These are phyloP conservation scores for Tylopilus rubrobrunneus DNA, from an alignment of 768 basidiomycete species.

Conservation along the genomic window DNA sequence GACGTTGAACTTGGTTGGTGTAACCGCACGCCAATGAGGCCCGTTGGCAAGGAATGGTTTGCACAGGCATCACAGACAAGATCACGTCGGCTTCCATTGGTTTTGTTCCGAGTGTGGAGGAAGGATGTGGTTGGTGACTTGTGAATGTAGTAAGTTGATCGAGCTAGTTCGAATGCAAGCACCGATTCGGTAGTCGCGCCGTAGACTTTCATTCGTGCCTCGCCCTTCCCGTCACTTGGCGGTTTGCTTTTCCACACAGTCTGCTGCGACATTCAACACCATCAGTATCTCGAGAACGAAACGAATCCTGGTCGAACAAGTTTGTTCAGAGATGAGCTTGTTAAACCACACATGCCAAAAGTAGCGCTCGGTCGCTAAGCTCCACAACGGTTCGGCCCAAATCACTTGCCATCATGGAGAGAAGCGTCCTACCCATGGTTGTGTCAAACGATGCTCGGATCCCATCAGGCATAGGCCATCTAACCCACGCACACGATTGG, in stretches of 20 bases:
- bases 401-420: background rate
- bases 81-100: background rate
- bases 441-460: too few species aligned
- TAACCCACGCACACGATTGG: too few species aligned
- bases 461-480: too few species aligned
- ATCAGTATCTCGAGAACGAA: background rate
- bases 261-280: background rate
- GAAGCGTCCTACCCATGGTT: background rate
- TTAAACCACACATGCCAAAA: background rate
- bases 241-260: background rate
- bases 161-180: too few species aligned
- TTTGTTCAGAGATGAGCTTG: background rate
- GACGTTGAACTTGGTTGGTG: background rate
- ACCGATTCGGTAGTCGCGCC: too few species aligned
- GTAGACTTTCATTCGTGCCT: background rate
- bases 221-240: background rate
- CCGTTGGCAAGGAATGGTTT: constrained; percentile 1
- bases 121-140: background rate
- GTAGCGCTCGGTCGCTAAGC: background rate
- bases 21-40: background rate
- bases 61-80: background rate
- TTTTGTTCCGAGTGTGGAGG: background rate
- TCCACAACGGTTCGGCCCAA: background rate
- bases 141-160: background rate
- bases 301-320: constrained; percentile 6